Conservation (phyloP, 495 filamentous ascomycete genomes). For the Xylaria longipes region DNA sequence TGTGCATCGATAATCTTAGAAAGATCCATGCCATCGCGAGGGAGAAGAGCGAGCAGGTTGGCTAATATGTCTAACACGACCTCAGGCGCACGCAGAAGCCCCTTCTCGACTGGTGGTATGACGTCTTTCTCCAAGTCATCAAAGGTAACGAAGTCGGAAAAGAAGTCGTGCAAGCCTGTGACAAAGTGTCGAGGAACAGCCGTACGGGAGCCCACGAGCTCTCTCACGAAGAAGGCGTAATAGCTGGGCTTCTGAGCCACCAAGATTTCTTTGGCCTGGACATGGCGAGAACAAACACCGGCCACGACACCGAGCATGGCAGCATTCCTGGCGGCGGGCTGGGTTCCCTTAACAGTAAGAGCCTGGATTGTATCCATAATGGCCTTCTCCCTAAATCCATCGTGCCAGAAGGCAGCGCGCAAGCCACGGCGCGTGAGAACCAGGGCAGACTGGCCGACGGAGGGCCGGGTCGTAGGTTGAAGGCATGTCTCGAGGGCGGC, state of each 20-base stretch:
- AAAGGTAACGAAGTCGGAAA: constrained; percentile 71
- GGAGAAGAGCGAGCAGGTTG: constrained; percentile 70
- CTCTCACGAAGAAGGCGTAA: constrained; percentile 80
- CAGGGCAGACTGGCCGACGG: constrained; percentile 69
- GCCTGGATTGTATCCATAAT: constrained; percentile 68
- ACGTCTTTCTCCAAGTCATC: constrained; percentile 79
- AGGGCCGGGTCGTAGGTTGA: constrained; percentile 61
- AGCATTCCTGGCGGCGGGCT: constrained; percentile 71
- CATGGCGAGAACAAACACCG: constrained; percentile 78
- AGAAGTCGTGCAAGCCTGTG: constrained; percentile 80
- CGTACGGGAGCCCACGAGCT: constrained; percentile 81
- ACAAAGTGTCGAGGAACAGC: constrained; percentile 74
- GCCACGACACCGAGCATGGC: constrained; percentile 81
- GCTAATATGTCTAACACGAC: constrained; percentile 81
- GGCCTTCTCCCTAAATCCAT: constrained; percentile 61
- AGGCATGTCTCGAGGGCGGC: constrained; percentile 79
- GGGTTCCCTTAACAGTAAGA: constrained; percentile 69
- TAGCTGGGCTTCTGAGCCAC: constrained; percentile 70
- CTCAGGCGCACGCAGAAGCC: constrained; percentile 86
- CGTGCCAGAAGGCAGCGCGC: constrained; percentile 67
- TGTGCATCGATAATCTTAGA: constrained; percentile 71
- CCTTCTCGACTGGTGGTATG: constrained; percentile 83
- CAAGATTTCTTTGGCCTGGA: constrained; percentile 62
- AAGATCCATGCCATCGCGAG: constrained; percentile 69
- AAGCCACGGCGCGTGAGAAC: constrained; percentile 76